Percentiles rank a stretch among this genome's conserved stretches.
phyloP scores from a whole-genome alignment of 2,329 filamentous ascomycete species.

The Botrytis cinerea region DNA sequence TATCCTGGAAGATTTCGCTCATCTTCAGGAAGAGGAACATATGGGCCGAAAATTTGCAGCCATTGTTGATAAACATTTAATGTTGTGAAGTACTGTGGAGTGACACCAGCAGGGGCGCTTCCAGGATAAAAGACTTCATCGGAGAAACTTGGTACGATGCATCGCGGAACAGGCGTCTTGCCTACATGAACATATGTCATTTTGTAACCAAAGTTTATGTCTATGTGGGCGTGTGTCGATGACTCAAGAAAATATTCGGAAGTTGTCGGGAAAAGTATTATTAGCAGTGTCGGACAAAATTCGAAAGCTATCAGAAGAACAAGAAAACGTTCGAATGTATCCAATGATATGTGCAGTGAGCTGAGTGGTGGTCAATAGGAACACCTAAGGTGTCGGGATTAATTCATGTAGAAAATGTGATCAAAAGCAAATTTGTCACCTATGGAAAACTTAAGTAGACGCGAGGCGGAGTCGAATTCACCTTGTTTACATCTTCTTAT shows the following conservation, averaged over 20 bases:
- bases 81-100: neutral
- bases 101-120: neutral
- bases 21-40: neutral
- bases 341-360: neutral
- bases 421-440: neutral
- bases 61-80: neutral
- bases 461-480: neutral
- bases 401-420: neutral
- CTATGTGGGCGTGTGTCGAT: neutral
- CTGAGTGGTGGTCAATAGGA: neutral
- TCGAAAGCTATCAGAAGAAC: neutral
- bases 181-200: neutral
- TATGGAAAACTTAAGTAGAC: neutral
- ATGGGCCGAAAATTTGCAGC: neutral
- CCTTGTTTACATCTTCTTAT: neutral
- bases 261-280: neutral
- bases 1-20: neutral
- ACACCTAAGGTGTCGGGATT: neutral
- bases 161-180: neutral
- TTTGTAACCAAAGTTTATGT: neutral
- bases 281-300: neutral
- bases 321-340: neutral
- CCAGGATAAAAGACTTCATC: neutral
- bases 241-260: neutral
- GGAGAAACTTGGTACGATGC: neutral